A percentile compares a stretch with the other conserved stretches of the same genome.
Evolutionary conservation across 176 grass and related monocot genomes (phyloP).

Genomic region (Oryza glumipatula): DNA sequence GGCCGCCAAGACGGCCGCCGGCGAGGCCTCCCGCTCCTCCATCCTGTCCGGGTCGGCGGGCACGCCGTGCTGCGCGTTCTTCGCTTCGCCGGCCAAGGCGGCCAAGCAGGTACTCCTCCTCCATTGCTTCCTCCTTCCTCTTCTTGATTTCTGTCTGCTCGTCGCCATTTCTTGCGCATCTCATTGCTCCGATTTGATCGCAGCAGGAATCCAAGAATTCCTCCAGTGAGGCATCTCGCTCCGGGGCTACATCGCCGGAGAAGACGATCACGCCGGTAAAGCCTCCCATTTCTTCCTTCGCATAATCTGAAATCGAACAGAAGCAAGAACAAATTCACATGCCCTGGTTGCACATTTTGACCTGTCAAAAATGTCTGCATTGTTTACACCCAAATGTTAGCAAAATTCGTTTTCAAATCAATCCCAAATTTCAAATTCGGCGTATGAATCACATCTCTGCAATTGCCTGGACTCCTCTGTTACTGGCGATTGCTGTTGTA

Average conservation of each 20-base stretch:
- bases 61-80: constrained; percentile 33
- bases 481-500: not conserved
- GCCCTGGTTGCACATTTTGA: not conserved
- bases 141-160: not conserved
- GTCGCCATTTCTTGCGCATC: not conserved
- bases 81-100: constrained; percentile 30
- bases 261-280: constrained; percentile 28
- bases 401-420: not conserved
- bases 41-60: not conserved
- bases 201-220: constrained; percentile 25
- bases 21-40: constrained; percentile 23
- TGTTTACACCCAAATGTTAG: not conserved
- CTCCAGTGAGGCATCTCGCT: constrained; percentile 15
- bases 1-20: constrained; percentile 6
- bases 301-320: not conserved
- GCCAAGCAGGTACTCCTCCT: constrained; percentile 18
- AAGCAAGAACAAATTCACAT: not conserved
- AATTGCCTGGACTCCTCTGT: not conserved
- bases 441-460: not conserved
- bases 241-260: not conserved
- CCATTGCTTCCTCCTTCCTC: not conserved
- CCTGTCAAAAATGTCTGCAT: not conserved
- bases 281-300: not conserved
- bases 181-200: not conserved
- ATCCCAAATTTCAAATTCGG: not conserved